A percentile compares a stretch with the other conserved stretches of the same genome.
Conservation (phyloP, 805 yeast genomes). For the Sugiyamaella boreocaroliniensis region DNA sequence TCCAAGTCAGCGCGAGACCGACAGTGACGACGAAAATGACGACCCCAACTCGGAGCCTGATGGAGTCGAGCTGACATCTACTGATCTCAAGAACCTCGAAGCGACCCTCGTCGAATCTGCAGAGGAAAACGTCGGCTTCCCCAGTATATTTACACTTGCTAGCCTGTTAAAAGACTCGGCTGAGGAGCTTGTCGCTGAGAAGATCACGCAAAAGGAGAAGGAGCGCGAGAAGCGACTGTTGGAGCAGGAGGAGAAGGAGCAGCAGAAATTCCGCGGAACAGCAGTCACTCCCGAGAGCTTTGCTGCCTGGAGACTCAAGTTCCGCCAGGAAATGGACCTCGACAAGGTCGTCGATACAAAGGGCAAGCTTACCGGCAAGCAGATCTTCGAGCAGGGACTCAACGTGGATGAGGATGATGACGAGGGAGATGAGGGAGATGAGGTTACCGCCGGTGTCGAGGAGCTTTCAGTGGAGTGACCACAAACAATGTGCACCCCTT, state of each 20-base stretch:
- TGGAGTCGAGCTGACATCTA: constrained; percentile 42
- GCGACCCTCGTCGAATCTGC: constrained; percentile 37
- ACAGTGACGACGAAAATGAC: constrained; percentile 44
- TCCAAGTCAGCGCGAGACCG: constrained; percentile 33
- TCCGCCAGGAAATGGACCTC: constrained; percentile 66
- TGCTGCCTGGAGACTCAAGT: constrained; percentile 60
- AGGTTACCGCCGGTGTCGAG: neutral
- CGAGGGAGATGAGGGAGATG: constrained; percentile 23
- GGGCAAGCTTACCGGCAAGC: constrained; percentile 80
- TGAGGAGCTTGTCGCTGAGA: constrained; percentile 58
- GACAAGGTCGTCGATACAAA: constrained; percentile 53
- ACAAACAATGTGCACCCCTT: neutral
- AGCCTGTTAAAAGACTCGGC: constrained; percentile 75
- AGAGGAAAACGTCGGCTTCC: constrained; percentile 78
- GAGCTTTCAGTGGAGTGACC: neutral
- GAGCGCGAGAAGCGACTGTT: constrained; percentile 51
- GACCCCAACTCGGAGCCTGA: constrained; percentile 35
- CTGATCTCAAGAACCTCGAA: constrained; percentile 25
- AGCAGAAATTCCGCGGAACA: constrained; percentile 85
- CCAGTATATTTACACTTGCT: constrained; percentile 77
- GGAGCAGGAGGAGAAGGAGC: constrained; percentile 72
- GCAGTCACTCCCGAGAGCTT: constrained; percentile 77
- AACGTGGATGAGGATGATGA: constrained; percentile 62
- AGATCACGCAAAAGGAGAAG: constrained; percentile 48
- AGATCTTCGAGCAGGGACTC: constrained; percentile 84